Percentiles rank a stretch among this genome's conserved stretches.
Conservation (phyloP, 2,329 filamentous ascomycete genomes). For the Colletotrichum tropicicola region DNA sequence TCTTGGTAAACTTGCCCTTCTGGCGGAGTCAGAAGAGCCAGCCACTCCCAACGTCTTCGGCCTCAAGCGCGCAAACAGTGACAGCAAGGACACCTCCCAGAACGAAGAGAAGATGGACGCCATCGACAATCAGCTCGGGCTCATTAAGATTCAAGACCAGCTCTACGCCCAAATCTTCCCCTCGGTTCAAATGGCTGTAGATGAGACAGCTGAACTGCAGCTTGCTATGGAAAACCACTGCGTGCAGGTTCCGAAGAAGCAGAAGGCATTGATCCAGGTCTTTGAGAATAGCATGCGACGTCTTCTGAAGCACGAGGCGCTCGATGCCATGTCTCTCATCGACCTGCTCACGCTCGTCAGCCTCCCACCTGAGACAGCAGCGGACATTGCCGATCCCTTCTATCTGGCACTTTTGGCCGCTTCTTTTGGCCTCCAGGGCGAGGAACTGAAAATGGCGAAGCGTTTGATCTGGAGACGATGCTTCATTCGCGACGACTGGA, state of each 20-base stretch:
- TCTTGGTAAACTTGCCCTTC: constrained; percentile 81
- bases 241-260: constrained; percentile 61
- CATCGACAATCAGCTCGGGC: constrained; percentile 70
- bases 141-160: constrained; percentile 82
- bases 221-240: constrained; percentile 77
- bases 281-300: constrained; percentile 76
- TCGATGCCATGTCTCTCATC: constrained; percentile 73
- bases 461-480: constrained; percentile 86
- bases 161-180: constrained; percentile 77
- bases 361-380: constrained; percentile 53
- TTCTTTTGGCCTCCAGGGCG: constrained; percentile 62
- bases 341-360: constrained; percentile 82
- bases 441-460: constrained; percentile 66
- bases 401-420: constrained; percentile 74
- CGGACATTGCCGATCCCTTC: constrained; percentile 75
- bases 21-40: constrained; percentile 66
- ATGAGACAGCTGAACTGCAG: constrained; percentile 80
- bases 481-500: constrained; percentile 87
- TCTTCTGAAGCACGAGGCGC: constrained; percentile 75
- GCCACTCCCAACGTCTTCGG: constrained; percentile 31
- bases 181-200: constrained; percentile 76
- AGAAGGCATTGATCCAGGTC: constrained; percentile 73
- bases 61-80: constrained; percentile 45
- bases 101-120: constrained; percentile 56
- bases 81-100: constrained; percentile 45